Evolutionary conservation across 2,329 filamentous ascomycete genomes (phyloP).

Genomic region (Diplodia corticola): DNA sequence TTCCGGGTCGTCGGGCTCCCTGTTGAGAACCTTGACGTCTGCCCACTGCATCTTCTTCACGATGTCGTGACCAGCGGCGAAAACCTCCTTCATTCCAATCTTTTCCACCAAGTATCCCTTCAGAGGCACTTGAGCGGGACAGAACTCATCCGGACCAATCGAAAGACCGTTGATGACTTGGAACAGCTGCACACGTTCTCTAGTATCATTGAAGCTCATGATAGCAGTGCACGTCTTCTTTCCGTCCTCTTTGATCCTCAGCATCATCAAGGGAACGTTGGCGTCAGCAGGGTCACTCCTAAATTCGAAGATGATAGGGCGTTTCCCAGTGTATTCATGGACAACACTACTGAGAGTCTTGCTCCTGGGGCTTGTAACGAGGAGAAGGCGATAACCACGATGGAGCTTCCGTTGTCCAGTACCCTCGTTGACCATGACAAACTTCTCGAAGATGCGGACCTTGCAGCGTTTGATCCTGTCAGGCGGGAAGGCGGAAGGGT

Average conservation of each 20-base stretch:
- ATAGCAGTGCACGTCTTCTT: slow-evolving; percentile 63
- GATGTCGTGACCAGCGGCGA: slow-evolving; percentile 41
- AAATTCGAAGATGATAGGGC: slow-evolving; percentile 76
- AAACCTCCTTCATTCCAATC: slow-evolving; percentile 51
- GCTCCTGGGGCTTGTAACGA: slow-evolving; percentile 74
- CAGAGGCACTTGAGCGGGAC: slow-evolving; percentile 69
- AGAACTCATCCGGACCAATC: slow-evolving; percentile 66
- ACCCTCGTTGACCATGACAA: slow-evolving; percentile 67
- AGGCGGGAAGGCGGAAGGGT: slow-evolving; percentile 71
- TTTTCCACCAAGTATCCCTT: slow-evolving; percentile 65
- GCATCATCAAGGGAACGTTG: slow-evolving; percentile 65
- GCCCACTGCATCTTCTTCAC: slow-evolving; percentile 60
- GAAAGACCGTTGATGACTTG: slow-evolving; percentile 71
- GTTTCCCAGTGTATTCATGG: slow-evolving; percentile 64
- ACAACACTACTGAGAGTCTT: slow-evolving; percentile 77
- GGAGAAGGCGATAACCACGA: slow-evolving; percentile 73
- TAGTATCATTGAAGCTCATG: slow-evolving; percentile 72
- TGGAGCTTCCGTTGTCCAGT: slow-evolving; percentile 72
- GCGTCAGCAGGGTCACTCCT: slow-evolving; percentile 58
- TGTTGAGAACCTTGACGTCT: slow-evolving; percentile 70
- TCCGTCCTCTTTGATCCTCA: slow-evolving; percentile 68
- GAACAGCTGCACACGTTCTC: slow-evolving; percentile 70
- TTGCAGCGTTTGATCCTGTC: slow-evolving; percentile 72
- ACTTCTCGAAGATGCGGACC: slow-evolving; percentile 72
- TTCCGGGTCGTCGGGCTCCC: slow-evolving; percentile 58